phyloP scores from a whole-genome alignment of 257 asterid genomes.

The Asclepias syriaca region DNA sequence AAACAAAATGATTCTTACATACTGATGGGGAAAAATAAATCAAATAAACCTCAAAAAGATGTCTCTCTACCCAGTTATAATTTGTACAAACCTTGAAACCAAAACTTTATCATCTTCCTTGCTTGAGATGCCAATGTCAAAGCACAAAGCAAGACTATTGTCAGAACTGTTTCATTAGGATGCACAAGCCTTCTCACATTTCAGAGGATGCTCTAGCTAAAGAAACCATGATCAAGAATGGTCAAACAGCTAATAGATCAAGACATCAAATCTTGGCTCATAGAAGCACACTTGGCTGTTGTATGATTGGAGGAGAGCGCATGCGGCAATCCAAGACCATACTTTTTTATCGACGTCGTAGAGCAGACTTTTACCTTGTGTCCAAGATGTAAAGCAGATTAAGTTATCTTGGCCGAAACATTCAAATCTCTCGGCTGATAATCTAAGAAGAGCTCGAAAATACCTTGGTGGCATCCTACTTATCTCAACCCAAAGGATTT shows the following conservation, averaged over 20 bases:
- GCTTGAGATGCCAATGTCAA: conserved; percentile 1
- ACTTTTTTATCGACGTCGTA: conserved; percentile 84
- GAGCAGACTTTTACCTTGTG: conserved; percentile 92
- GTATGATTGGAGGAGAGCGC: conserved; percentile 84
- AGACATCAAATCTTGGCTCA: conserved; percentile 95
- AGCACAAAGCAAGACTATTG: neutral
- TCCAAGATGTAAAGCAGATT: conserved; percentile 97
- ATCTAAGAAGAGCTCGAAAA: conserved; percentile 80
- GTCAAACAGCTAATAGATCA: conserved; percentile 33
- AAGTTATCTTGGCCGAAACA: conserved; percentile 95
- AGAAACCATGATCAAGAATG: conserved; percentile 8
- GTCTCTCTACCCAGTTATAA: conserved; percentile 13
- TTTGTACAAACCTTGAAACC: conserved; percentile 19
- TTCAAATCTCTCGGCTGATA: conserved; percentile 95
- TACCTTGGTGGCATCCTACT: conserved; percentile 93
- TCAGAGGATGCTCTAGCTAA: conserved; percentile 1
- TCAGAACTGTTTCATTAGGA: conserved; percentile 1
- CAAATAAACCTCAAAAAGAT: neutral
- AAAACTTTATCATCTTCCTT: conserved; percentile 16
- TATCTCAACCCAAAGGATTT: conserved; percentile 80
- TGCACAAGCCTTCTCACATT: neutral
- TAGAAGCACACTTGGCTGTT: conserved; percentile 96
- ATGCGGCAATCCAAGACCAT: conserved; percentile 99
- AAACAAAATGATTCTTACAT: conserved; percentile 15
- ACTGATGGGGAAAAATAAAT: conserved; percentile 11